Evolutionary conservation across 441 rosid genomes (phyloP).

Genomic region (Pelargonium myrrhifolium): DNA sequence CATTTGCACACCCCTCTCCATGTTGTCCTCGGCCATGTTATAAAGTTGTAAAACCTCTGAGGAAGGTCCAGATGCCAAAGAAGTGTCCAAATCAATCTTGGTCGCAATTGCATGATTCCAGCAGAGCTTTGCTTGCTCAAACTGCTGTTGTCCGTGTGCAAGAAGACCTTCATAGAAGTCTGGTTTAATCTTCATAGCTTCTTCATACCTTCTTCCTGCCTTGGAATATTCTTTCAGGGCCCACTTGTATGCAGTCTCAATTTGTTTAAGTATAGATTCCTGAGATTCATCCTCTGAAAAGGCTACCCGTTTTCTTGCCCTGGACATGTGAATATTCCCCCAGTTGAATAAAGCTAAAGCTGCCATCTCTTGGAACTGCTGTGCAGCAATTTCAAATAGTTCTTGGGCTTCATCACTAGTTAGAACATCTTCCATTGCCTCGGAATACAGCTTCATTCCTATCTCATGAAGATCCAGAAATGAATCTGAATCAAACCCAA

Average conservation of each 20-base stretch:
- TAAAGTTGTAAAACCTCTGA: conserved; percentile 71
- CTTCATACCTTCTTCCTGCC: conserved; percentile 64
- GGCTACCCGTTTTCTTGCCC: conserved; percentile 67
- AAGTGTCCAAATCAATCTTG: conserved; percentile 50
- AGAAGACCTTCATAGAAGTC: conserved; percentile 83
- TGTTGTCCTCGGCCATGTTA: conserved; percentile 83
- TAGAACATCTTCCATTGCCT: conserved; percentile 86
- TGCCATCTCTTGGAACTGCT: conserved; percentile 95
- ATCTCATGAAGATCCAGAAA: conserved; percentile 86
- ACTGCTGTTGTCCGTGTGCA: conserved; percentile 84
- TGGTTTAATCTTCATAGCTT: conserved; percentile 70
- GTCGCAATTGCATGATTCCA: conserved; percentile 79
- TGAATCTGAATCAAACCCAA: conserved; percentile 90
- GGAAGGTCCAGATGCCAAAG: conserved; percentile 30
- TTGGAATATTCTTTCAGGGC: conserved; percentile 56
- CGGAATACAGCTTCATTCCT: conserved; percentile 87
- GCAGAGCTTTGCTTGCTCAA: conserved; percentile 87
- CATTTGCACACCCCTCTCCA: conserved; percentile 90
- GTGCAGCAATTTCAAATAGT: conserved; percentile 70
- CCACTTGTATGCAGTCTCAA: conserved; percentile 59
- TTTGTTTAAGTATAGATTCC: conserved; percentile 48
- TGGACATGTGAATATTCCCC: conserved; percentile 96
- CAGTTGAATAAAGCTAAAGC: conserved; percentile 90
- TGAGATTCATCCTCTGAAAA: conserved; percentile 58
- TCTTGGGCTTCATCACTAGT: conserved; percentile 84